Base-by-base conservation (phyloP, 164 flowering plant genomes). In the Annona squamosa region DNA sequence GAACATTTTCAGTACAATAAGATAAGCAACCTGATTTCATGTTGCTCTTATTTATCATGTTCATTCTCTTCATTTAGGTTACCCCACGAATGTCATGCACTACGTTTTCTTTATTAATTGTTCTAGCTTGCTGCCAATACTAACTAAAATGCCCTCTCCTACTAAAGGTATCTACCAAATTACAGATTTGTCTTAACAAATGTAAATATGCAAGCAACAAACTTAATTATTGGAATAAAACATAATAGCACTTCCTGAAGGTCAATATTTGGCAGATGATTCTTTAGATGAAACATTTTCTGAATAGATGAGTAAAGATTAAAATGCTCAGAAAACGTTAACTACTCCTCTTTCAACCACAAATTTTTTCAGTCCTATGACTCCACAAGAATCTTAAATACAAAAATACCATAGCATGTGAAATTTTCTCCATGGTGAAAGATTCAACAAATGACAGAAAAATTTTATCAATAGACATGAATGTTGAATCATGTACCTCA, bases 401-500 rank as follows among this genome's bases (percentile, higher is more conserved):
- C 13, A 10, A 2, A 16, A 52, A 52, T 48, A 42, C 44, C 18
- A 6, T 41, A 59, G 62, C 65, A 44, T 26, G 12, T 17, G n/a
- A 67, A 65, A 42, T 37, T 4, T 48, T 3, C 12, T 56, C 48
- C 64, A 65, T 41, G 3, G 3, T 65, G 26, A 10, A 6, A 12
- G 73, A 71, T 4, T 18, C 56, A 3, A 68, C 46, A 37, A 12
- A 59, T 45, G 43, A 4, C 52, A 75, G 45, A 16, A 47, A 46
- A 63, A 48, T 37, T 44, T 44, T 13, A 46, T 12, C 37, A 44
- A 7, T 5, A 72, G 4, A 68, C 63, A 73, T 57, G 43, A 41
- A n/a, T 37, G 41, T 9, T 73, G 44, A 63, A 74, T 12, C 63
- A 1, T 89, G 69, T 78, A 95, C 99, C 99, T 96, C 99, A 71